Evolutionary conservation across 805 yeast species (phyloP).

Genomic region (Starmerella cellae): DNA sequence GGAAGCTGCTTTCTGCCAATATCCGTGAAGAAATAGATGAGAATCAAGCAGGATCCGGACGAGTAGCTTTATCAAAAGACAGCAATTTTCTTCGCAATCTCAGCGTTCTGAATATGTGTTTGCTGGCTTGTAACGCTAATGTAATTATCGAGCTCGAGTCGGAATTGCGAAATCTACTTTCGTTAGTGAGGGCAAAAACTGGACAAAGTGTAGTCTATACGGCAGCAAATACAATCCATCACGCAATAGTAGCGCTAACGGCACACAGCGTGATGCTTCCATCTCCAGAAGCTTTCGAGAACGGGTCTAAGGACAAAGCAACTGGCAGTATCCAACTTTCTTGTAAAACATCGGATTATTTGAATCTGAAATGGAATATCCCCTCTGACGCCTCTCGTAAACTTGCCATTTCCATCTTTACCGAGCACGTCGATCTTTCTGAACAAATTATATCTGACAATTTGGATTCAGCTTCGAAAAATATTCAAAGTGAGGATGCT

Average conservation of each 20-base stretch:
- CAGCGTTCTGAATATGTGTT: conserved; percentile 52
- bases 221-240: conserved; percentile 52
- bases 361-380: conserved; percentile 59
- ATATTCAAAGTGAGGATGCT: conserved; percentile 33
- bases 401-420: conserved; percentile 49
- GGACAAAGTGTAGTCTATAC: conserved; percentile 53
- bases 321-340: conserved; percentile 13
- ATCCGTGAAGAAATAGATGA: conserved; percentile 56
- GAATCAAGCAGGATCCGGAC: conserved; percentile 66
- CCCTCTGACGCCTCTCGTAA: conserved; percentile 47
- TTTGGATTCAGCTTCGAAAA: not conserved
- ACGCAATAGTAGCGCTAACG: conserved; percentile 49
- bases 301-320: not conserved
- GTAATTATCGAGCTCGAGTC: conserved; percentile 32
- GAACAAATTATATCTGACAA: conserved; percentile 1
- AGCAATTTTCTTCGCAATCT: conserved; percentile 59
- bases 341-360: conserved; percentile 6
- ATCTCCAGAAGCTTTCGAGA: not conserved
- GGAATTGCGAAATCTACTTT: conserved; percentile 37
- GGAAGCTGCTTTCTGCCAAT: conserved; percentile 35
- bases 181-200: conserved; percentile 34
- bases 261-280: conserved; percentile 7
- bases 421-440: conserved; percentile 31
- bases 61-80: conserved; percentile 63
- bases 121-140: conserved; percentile 51